Base-by-base conservation (phyloP, 257 asterid species). In the Primulina eburnea region DNA sequence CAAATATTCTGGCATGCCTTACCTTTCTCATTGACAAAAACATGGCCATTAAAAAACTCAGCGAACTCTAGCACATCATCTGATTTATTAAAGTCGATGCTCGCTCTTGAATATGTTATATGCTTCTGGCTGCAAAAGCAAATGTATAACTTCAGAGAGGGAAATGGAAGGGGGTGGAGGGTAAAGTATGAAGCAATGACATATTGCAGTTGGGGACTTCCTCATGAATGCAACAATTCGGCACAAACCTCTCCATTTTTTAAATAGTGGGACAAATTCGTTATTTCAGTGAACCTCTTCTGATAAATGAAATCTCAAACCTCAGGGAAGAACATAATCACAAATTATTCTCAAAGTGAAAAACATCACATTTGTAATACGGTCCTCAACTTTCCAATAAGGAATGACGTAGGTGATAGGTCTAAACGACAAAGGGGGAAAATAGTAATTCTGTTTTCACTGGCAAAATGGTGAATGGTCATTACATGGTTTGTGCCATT, bases 11-110 rank as follows among this genome's bases (percentile, higher is more conserved):
- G 53, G 61, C 18, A 71, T 63, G 69, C 37, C 60, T 71, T 84
- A 94, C 99, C 99, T 82, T 89, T 94, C 82, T 91, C 99, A 24
- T 89, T 94, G 76, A 94, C 99, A 78, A 94, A 94, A 66, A 89
- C 88, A 73, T 94, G 99, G 67, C 92, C 97, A 70, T 84, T 87
- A 73, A 91, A 94, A 75, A 86, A 89, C 81, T 88, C 98, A 1
- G 98, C 96, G 67, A 94, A 91, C 83, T 91, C 98, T 70, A 94
- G 70, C 74, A 91, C 98, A 76, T 94, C 99, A 50, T 86, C 97
- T 17, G 91, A 86, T 74, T 64, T 82, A 76, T 86, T 84, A 64
- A 94, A 89, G 80, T 88, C 89, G 40, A 91, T 80, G 79, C 87
- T 88, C 53, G 97, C 96, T 85, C 95, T 88, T 29, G 97, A 82